Conservation (phyloP, 2,329 filamentous ascomycete genomes). For the Trichophyton benhamiae region DNA sequence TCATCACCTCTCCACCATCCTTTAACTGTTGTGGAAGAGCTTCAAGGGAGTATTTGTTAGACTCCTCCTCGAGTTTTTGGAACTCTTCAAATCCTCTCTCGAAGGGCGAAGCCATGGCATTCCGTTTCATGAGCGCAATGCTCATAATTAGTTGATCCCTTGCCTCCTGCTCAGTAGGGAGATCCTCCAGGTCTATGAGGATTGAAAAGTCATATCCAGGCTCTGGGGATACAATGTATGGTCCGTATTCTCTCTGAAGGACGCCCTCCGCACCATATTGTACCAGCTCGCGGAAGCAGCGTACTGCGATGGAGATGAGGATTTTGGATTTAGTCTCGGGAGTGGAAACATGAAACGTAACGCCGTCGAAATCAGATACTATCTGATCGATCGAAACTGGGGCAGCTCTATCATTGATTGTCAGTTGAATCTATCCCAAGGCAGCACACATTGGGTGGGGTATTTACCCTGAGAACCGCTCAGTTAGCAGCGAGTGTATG, state of each 20-base stretch:
- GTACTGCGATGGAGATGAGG: constrained; percentile 83
- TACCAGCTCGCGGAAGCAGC: constrained; percentile 86
- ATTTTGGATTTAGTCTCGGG: constrained; percentile 91
- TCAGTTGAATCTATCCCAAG: constrained; percentile 25
- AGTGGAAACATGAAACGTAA: constrained; percentile 96
- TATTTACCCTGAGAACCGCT: constrained; percentile 74
- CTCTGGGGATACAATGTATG: constrained; percentile 79
- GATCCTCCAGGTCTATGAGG: constrained; percentile 71
- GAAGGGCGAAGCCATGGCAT: constrained; percentile 97
- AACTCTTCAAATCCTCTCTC: constrained; percentile 94
- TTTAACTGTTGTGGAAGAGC: constrained; percentile 79
- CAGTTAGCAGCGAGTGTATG: constrained; percentile 89
- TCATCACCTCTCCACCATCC: constrained; percentile 86
- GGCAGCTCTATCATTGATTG: constrained; percentile 50
- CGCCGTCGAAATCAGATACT: constrained; percentile 96
- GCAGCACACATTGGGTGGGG: constrained; percentile 15
- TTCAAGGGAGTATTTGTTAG: constrained; percentile 84
- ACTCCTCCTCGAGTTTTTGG: constrained; percentile 71
- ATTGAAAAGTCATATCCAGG: constrained; percentile 93
- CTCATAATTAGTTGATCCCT: constrained; percentile 76
- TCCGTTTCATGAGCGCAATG: constrained; percentile 87
- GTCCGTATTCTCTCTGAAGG: constrained; percentile 85
- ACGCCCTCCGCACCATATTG: constrained; percentile 87
- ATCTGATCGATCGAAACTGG: constrained; percentile 92
- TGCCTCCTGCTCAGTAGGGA: constrained; percentile 74